A percentile compares a stretch with the other conserved stretches of the same genome.
Evolutionary conservation across 2,329 filamentous ascomycete genomes (phyloP).

Genomic region (Tolypocladium pustulatum): DNA sequence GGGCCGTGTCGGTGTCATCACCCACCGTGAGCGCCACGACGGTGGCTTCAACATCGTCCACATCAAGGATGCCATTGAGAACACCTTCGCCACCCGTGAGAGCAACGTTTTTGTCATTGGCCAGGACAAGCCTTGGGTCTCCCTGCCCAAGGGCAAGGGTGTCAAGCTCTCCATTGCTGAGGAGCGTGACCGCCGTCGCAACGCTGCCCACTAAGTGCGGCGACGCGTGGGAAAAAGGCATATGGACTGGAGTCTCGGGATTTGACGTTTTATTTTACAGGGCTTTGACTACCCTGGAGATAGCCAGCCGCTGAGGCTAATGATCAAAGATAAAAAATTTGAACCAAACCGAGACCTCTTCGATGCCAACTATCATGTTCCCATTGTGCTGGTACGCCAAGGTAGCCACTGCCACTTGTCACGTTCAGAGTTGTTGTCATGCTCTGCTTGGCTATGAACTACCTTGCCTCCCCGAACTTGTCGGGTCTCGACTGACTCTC

Average conservation of each 20-base stretch:
- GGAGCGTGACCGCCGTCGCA: slow-evolving; percentile 96
- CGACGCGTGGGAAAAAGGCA: slow-evolving; percentile 18
- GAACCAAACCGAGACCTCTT: not conserved
- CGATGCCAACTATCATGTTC: not conserved
- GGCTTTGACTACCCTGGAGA: slow-evolving; percentile 19
- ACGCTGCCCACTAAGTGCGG: slow-evolving; percentile 41
- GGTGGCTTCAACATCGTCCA: slow-evolving; percentile 99
- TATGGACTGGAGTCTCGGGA: slow-evolving; percentile 30
- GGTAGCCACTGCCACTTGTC: not conserved
- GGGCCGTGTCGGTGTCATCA: slow-evolving; percentile 99
- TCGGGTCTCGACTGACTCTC: not conserved
- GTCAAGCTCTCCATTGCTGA: slow-evolving; percentile 99
- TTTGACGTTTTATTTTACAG: slow-evolving; percentile 23
- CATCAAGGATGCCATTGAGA: slow-evolving; percentile 99
- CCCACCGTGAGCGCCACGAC: slow-evolving; percentile 99
- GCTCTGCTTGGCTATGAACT: not conserved
- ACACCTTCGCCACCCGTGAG: slow-evolving; percentile 98
- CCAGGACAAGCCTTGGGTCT: slow-evolving; percentile 98
- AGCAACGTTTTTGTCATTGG: slow-evolving; percentile 99
- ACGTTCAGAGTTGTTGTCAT: not conserved
- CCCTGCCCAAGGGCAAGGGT: slow-evolving; percentile 99
- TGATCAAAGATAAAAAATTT: slow-evolving; percentile 22
- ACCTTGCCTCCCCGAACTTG: not conserved
- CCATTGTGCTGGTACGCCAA: not conserved
- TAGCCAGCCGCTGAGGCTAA: slow-evolving; percentile 25